phyloP scores from a whole-genome alignment of 75 land plant species.

The Sequoia sempervirens region DNA sequence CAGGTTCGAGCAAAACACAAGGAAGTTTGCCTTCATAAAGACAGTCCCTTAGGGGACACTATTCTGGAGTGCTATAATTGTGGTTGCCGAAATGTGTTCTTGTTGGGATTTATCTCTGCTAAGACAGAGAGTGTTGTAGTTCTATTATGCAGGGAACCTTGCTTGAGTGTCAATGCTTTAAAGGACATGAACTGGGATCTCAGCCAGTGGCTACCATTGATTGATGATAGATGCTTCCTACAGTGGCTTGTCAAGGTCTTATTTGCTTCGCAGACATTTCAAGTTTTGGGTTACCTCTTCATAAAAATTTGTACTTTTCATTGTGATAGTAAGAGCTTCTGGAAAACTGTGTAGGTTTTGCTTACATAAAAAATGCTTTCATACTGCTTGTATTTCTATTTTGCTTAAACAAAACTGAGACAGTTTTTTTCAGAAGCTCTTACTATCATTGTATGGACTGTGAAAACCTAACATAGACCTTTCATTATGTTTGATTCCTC shows the following conservation, averaged over 20 bases:
- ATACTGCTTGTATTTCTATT: too few species aligned
- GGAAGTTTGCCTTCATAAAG: constrained; percentile 98
- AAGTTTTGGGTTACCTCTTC: neutral
- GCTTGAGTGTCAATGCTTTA: constrained; percentile 90
- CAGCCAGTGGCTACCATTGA: constrained; percentile 95
- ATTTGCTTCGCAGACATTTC: neutral
- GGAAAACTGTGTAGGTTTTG: too few species aligned
- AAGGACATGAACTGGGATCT: constrained; percentile 99
- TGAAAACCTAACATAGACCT: neutral
- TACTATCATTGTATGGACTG: too few species aligned
- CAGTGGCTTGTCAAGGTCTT: constrained; percentile 98
- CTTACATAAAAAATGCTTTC: too few species aligned
- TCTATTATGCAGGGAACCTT: constrained; percentile 92
- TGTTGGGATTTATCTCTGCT: constrained; percentile 95
- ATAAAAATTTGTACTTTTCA: neutral
- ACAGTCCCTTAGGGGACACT: constrained; percentile 97
- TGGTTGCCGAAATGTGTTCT: constrained; percentile 97
- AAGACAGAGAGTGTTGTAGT: constrained; percentile 99
- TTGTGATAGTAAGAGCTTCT: neutral
- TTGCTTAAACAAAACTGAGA: too few species aligned
- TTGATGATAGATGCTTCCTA: constrained; percentile 97
- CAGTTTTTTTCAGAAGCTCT: too few species aligned
- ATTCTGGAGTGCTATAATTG: constrained; percentile 98
- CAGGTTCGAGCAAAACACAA: constrained; percentile 99
- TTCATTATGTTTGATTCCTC: neutral